Base-by-base conservation (phyloP, 164 flowering plant species). In the Nelumbo lutea region DNA sequence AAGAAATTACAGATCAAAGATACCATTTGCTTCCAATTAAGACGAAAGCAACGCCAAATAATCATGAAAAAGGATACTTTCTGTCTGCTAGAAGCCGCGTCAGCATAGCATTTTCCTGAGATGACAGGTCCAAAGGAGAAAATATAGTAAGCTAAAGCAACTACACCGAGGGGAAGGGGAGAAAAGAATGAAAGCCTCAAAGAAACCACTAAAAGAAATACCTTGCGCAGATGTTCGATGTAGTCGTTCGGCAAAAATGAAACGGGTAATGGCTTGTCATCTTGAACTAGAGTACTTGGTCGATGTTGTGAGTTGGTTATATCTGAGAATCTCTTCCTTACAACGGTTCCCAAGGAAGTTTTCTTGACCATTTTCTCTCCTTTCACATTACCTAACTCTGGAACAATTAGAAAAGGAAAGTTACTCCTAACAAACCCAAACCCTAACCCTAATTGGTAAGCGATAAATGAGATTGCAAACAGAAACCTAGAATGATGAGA, bases 71-170 rank as follows among this genome's bases (percentile, higher is more conserved):
- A 86, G 82, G 79, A 83, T 87, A 87, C 94, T 86, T 82, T 72
- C 83, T 86, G 52, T 91, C 91, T 55, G 80, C 83, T 58, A 91
- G 65, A 68, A 87, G 85, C 75, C 75, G 78, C 80, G 75, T 55
- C 76, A 90, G 70, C 39, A 77, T 72, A 72, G 61, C 57, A 38
- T 83, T 87, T 75, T 89, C 94, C 96, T 90, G 90, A 15, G 38
- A 69, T 51, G 65, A 80, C 67, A 62, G 15, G 44, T 66, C 27
- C n/a, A 63, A 13, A 68, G 38, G 63, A 67, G 27, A 67, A 68
- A 68, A 44, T 38, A 62, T 51, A 44, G 48, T 72, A 47, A 61
- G 14, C 41, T n/a, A 66, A 1, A 15, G n/a, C 55, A 41, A 42
- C 15, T 15, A 53, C 57, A 53, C 14, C 57, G 14, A 53, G n/a